Evolutionary conservation across 805 yeast species (phyloP).

Genomic region (Yarrowia sp.): DNA sequence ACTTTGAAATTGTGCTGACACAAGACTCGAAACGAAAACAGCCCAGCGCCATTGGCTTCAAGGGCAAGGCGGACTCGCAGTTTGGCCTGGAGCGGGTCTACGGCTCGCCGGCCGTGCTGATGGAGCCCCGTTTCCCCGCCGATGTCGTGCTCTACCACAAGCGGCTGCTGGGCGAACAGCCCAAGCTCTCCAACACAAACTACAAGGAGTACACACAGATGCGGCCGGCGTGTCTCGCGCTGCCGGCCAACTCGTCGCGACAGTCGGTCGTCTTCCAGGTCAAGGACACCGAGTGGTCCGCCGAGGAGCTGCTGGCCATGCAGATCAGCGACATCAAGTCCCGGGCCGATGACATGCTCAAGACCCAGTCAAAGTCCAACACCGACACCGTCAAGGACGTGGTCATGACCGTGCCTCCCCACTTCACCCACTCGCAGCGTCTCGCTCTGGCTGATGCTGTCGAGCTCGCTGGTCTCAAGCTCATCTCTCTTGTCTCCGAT

Average conservation of each 20-base stretch:
- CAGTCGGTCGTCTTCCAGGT: slow-evolving; percentile 55
- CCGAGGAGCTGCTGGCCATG: slow-evolving; percentile 88
- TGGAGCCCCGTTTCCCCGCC: slow-evolving; percentile 70
- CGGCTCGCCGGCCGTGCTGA: slow-evolving; percentile 70
- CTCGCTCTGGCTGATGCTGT: slow-evolving; percentile 69
- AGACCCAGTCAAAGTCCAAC: slow-evolving; percentile 35
- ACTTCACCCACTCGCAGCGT: slow-evolving; percentile 61
- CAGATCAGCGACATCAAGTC: slow-evolving; percentile 57
- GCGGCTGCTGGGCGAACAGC: slow-evolving; percentile 55
- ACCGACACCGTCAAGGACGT: slow-evolving; percentile 60
- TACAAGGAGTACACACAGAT: slow-evolving; percentile 47
- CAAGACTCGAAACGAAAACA: slow-evolving; percentile 92
- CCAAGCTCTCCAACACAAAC: slow-evolving; percentile 41
- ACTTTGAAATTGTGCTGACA: slow-evolving; percentile 82
- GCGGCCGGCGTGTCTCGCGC: slow-evolving; percentile 59
- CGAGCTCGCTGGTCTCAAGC: slow-evolving; percentile 60
- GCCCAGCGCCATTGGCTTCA: slow-evolving; percentile 68
- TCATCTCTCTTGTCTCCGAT: slow-evolving; percentile 74
- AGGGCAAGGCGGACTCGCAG: slow-evolving; percentile 31
- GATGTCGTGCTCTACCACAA: slow-evolving; percentile 66
- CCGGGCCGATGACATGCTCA: slow-evolving; percentile 63
- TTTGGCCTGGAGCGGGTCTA: slow-evolving; percentile 55
- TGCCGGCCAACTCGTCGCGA: slow-evolving; percentile 45
- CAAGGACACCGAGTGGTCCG: slow-evolving; percentile 44
- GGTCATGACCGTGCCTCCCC: slow-evolving; percentile 76